Evolutionary conservation across 2,329 filamentous ascomycete genomes (phyloP), one percentile per base, ranked within the genome.

Genomic region (Beauveria sp.): DNA sequence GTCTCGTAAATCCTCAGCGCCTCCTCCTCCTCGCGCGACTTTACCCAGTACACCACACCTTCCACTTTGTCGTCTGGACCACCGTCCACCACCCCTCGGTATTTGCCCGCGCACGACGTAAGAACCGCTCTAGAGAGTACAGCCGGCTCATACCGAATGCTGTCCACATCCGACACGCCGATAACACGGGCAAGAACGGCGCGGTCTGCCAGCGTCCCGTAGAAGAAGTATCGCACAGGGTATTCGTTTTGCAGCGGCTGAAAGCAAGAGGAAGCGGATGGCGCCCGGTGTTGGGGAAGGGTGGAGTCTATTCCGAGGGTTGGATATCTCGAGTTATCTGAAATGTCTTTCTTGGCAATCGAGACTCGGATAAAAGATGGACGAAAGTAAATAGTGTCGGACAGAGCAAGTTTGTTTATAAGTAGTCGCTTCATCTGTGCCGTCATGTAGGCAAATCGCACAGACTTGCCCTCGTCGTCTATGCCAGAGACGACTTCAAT

Each of bases 171-270:
- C 12, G 24, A 22, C 10, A 75, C 62, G 2, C 67, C 66, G 14
- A 77, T 66, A 1, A 76, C 68, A 18, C 69, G 64, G 7, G 58
- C 60, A 2, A 78, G 69, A 5, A 74, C 62, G 0, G 57, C 60
- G 0, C 68, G 56, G 10, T 75, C 67, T 1, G 67, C 70, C 2
- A 77, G 67, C 0, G 71, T 77, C 14, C 75, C 73, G 63, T 78
- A 77, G 63, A 78, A 77, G 66, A 77, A 78, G 63, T 77, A 78
- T 70, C 71, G 76, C 0, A 79, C 72, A 0, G 68, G 70, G 46
- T 65, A 65, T 54, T 62, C 58, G 22, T 63, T 62, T 45, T 45
- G 69, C 49, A 22, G 63, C 65, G 51, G 69, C 59, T 20, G 64
- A 56, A 50, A 64, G 54, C 2, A 63, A 63, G 22, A 63, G 57